Evolutionary conservation across 371 early-diverging fungal genomes (phyloP).

Genomic region (Gilbertella persicaria): DNA sequence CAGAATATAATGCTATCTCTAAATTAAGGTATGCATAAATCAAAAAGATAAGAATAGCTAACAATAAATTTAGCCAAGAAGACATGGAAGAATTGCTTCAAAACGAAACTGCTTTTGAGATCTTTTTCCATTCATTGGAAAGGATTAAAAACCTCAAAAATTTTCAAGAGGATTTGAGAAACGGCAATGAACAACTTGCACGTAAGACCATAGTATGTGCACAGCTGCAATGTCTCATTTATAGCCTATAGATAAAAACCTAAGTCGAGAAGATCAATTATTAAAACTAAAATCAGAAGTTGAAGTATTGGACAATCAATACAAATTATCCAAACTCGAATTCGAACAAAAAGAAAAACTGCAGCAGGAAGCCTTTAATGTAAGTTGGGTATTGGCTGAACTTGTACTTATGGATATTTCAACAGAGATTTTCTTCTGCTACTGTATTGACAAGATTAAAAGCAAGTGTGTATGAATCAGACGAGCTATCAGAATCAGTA

Average conservation of each 20-base stretch:
- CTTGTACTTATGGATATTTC: neutral
- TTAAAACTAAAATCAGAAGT: conserved; percentile 43
- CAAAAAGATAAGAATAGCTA: neutral
- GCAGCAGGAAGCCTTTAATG: conserved; percentile 62
- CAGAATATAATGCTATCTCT: conserved; percentile 19
- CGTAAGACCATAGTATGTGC: conserved; percentile 36
- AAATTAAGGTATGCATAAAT: conserved; percentile 25
- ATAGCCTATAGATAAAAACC: conserved; percentile 45
- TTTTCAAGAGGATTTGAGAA: conserved; percentile 55
- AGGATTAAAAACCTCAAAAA: conserved; percentile 54
- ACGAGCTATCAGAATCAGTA: conserved; percentile 63
- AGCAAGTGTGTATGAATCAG: conserved; percentile 59
- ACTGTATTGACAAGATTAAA: conserved; percentile 57
- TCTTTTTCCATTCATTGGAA: conserved; percentile 57
- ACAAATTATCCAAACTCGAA: conserved; percentile 30
- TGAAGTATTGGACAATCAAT: conserved; percentile 39
- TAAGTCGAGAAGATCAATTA: conserved; percentile 50
- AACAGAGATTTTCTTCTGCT: conserved; percentile 59
- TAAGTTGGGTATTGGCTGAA: conserved; percentile 19
- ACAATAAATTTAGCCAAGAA: conserved; percentile 27
- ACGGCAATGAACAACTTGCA: conserved; percentile 59
- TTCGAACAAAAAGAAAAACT: conserved; percentile 53
- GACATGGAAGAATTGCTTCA: conserved; percentile 54
- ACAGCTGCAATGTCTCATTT: neutral
- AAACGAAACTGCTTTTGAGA: conserved; percentile 56